Conservation (phyloP, 1,284 basidiomycete genomes). For the Pterula multifida region DNA sequence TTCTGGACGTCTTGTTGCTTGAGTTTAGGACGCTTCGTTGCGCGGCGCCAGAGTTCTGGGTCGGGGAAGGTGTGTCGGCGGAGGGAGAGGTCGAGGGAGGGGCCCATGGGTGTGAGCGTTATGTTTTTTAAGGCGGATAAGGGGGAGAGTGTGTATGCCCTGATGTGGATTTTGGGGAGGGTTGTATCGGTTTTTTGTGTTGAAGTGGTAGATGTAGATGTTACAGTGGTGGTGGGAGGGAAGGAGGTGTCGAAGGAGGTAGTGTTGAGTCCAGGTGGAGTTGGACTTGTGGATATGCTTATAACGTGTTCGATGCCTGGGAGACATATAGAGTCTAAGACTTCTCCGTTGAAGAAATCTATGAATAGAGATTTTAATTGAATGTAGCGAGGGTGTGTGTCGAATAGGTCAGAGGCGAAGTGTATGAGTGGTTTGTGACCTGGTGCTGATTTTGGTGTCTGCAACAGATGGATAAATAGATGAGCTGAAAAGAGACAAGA, state of each 20-base stretch:
- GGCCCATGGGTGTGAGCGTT: slow-evolving; percentile 84
- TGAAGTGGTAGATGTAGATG: slow-evolving; percentile 24
- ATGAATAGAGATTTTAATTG: slow-evolving; percentile 90
- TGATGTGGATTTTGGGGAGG: slow-evolving; percentile 79
- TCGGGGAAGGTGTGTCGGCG: slow-evolving; percentile 70
- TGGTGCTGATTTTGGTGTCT: slow-evolving; percentile 81
- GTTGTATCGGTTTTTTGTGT: slow-evolving; percentile 29
- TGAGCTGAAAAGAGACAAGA: background rate
- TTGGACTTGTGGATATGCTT: slow-evolving; percentile 70
- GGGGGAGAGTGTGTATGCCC: slow-evolving; percentile 57
- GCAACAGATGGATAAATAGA: slow-evolving; percentile 1
- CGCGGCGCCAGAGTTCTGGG: slow-evolving; percentile 68
- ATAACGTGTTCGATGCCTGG: slow-evolving; percentile 88
- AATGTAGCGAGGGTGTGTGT: slow-evolving; percentile 81
- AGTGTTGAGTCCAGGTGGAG: slow-evolving; percentile 36
- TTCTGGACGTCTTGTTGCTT: slow-evolving; percentile 78
- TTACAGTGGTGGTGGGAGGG: slow-evolving; percentile 11
- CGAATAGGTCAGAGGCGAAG: slow-evolving; percentile 90
- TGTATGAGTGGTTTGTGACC: slow-evolving; percentile 93
- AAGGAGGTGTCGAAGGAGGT: background rate
- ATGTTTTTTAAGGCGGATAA: slow-evolving; percentile 21
- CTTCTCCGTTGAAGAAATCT: slow-evolving; percentile 84
- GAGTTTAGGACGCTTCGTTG: slow-evolving; percentile 78
- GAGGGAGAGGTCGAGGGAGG: slow-evolving; percentile 76
- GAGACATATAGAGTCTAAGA: slow-evolving; percentile 75